Conservation (phyloP, 257 asterid species). For the Solanum medicagineum region DNA sequence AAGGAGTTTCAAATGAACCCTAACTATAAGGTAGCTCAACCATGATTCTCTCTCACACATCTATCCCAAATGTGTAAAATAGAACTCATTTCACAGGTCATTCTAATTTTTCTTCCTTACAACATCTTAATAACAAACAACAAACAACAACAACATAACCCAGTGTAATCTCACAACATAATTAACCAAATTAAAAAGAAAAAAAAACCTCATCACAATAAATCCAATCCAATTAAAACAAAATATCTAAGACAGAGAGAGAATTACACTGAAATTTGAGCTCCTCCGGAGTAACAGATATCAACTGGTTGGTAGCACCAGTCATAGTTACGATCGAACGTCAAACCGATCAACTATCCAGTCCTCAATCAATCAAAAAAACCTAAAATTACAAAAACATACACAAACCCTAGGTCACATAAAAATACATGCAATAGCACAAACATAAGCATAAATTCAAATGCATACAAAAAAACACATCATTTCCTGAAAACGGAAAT, state of each 20-base stretch:
- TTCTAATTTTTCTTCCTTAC: background rate
- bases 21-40: too few species aligned
- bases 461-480: background rate
- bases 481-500: background rate
- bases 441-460: background rate
- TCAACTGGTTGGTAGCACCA: slow-evolving; percentile 30
- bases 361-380: background rate
- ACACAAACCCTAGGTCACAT: background rate
- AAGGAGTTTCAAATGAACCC: too few species aligned
- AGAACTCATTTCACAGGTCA: background rate
- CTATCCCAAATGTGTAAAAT: background rate
- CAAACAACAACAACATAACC: too few species aligned
- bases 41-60: background rate
- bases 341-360: background rate
- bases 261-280: slow-evolving; percentile 60
- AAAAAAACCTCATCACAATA: background rate
- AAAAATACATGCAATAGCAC: background rate
- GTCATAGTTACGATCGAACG: slow-evolving; percentile 17
- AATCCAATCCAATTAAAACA: background rate
- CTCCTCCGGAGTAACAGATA: slow-evolving; percentile 60
- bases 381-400: background rate
- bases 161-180: too few species aligned
- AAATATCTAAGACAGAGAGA: background rate
- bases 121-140: background rate
- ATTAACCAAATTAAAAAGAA: too few species aligned